Evolutionary conservation across 176 grass and related monocot genomes (phyloP).

Genomic region (Urochloa ruziziensis): DNA sequence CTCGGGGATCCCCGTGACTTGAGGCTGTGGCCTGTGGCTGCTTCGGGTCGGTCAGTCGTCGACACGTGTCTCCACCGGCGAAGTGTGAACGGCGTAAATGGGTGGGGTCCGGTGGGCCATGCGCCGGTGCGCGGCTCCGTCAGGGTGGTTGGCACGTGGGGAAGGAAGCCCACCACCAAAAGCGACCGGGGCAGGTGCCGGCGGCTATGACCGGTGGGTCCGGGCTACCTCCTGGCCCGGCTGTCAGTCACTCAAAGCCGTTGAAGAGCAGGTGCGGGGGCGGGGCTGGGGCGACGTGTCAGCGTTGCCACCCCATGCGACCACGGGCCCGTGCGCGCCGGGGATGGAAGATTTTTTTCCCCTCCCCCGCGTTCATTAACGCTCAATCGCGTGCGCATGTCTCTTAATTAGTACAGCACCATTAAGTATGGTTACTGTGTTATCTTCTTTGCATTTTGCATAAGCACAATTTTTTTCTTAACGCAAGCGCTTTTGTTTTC

Average conservation of each 20-base stretch:
- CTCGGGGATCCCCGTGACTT: too few relatives aligned
- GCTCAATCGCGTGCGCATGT: neutral
- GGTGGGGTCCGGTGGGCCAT: neutral
- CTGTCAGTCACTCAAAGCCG: neutral
- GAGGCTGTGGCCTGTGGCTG: too few relatives aligned
- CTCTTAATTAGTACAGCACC: neutral
- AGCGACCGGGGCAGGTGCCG: neutral
- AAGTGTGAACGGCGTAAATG: constrained; percentile 13
- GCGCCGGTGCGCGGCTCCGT: constrained; percentile 18
- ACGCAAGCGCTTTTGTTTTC: neutral
- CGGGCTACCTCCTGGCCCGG: accelerated
- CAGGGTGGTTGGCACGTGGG: constrained; percentile 44
- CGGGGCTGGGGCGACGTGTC: constrained; percentile 16
- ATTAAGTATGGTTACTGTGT: neutral
- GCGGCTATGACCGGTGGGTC: neutral
- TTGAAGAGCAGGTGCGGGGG: neutral
- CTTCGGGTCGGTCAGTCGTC: neutral
- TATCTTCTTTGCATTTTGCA: neutral
- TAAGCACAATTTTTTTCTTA: neutral
- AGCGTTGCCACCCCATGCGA: constrained; percentile 1
- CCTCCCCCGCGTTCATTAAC: neutral
- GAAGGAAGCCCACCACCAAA: constrained; percentile 1
- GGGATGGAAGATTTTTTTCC: neutral
- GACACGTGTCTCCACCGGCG: constrained; percentile 5
- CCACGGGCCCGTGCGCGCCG: too few relatives aligned